Evolutionary conservation across 169 alveolate genomes (phyloP), one percentile per base, ranked within the genome.

Genomic region (Haemoproteus tartakovskyi): DNA sequence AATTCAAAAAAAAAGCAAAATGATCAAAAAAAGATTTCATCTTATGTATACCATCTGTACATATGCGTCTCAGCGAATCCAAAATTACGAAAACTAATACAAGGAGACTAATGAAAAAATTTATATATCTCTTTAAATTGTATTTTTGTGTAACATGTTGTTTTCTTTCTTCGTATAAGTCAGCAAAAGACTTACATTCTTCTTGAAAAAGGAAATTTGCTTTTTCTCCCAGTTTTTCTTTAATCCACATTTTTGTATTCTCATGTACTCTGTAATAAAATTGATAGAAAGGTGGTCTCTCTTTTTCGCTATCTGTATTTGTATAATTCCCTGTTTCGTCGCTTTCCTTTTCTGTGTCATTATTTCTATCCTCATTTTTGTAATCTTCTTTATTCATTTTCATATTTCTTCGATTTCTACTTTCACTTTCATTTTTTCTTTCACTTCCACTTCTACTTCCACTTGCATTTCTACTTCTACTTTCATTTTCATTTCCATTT

Each of bases 121-220:
- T 16, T 60, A 60, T 21, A 47, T 60, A 60, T 60, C 43, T 60
- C 12, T 60, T 60, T 60, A 60, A 8, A 47, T 60, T 60, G 43
- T 60, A 60, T 26, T 60, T 60, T 18, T 60, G 24, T 9, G 60
- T 40, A 47, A 60, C 78, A 60, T 60, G 18, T 2, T 41, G 38
- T 22, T 60, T 60, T 60, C 41, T 60, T 22, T 60, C 56, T 24
- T 60, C 78, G 21, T 60, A 60, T 0, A 41, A 40, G 27, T 60
- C 43, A 38, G 43, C 45, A 47, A 60, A 36, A 9, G 78, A 16
- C 11, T 60, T 29, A 47, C 43, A 60, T 40, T 60, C 21, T 40
- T 43, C 60, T 24, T 60, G 29, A n/a, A 60, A 41, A 19, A 6
- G 18, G 21, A 60, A n/a, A 16, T 41, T 60, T 60, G 38, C 27